These are phyloP conservation scores for Candolleomyces eurysporus DNA, from an alignment of 768 basidiomycete genomes.

Conservation along the genomic window DNA sequence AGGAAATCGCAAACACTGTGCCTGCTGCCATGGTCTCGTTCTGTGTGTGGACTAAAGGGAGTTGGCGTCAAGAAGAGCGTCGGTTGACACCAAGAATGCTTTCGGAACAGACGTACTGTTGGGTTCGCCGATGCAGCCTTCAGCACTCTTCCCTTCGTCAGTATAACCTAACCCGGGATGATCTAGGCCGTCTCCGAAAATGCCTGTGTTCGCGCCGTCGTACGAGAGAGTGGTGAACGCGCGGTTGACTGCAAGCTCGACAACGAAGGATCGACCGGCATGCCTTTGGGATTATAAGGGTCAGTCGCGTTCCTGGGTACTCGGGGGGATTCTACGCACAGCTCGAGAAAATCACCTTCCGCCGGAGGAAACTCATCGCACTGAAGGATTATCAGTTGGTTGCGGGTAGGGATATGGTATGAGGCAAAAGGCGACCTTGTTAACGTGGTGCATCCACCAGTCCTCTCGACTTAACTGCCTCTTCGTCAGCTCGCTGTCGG, in stretches of 20 bases:
- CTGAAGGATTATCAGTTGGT: slow-evolving; percentile 17
- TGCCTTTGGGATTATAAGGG: slow-evolving; percentile 28
- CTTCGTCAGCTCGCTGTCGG: background rate
- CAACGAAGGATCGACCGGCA: slow-evolving; percentile 38
- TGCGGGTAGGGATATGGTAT: background rate
- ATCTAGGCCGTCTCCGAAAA: slow-evolving; percentile 33
- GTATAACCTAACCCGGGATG: slow-evolving; percentile 28
- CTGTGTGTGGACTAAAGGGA: slow-evolving; percentile 39
- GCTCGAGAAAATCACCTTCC: slow-evolving; percentile 39
- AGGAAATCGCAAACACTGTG: slow-evolving; percentile 46
- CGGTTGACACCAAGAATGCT: background rate
- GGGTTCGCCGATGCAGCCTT: slow-evolving; percentile 31
- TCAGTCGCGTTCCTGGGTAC: background rate
- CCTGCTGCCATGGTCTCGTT: slow-evolving; percentile 46
- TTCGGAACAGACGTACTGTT: slow-evolving; percentile 28
- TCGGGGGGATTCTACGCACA: slow-evolving; percentile 21
- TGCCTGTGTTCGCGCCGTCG: slow-evolving; percentile 21
- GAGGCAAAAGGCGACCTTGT: slow-evolving; percentile 11
- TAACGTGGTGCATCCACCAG: slow-evolving; percentile 44
- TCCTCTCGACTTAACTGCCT: slow-evolving; percentile 29
- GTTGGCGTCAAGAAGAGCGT: background rate
- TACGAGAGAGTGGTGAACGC: slow-evolving; percentile 40
- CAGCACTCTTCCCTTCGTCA: slow-evolving; percentile 21
- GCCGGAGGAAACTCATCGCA: slow-evolving; percentile 47
- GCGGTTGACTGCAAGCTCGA: slow-evolving; percentile 41